Evolutionary conservation across 495 filamentous ascomycete genomes (phyloP).

Genomic region (Talaromyces borbonicus): DNA sequence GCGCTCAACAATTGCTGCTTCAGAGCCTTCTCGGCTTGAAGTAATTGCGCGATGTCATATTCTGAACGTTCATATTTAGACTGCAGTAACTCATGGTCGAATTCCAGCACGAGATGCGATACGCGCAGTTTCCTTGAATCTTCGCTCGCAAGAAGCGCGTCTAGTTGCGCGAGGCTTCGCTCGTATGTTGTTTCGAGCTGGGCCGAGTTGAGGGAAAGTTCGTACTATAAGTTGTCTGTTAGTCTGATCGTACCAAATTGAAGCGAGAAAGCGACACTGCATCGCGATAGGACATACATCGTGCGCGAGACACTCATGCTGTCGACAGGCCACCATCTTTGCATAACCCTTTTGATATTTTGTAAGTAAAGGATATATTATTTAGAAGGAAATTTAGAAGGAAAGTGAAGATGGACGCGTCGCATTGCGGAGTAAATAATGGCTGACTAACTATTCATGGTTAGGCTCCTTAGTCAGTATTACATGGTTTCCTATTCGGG

Average conservation of each 20-base stretch:
- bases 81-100: conserved; percentile 60
- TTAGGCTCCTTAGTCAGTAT: too few relatives aligned
- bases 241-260: not conserved
- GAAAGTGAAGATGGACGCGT: not conserved
- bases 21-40: conserved; percentile 42
- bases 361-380: too few relatives aligned
- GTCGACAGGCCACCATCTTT: conserved; percentile 12
- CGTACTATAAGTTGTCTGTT: conserved; percentile 21
- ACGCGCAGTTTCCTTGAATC: conserved; percentile 53
- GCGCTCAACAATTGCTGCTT: conserved; percentile 47
- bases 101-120: conserved; percentile 54
- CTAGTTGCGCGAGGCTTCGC: conserved; percentile 42
- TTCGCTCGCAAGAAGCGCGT: conserved; percentile 58
- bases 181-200: conserved; percentile 59
- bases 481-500: too few relatives aligned
- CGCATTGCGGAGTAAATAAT: not conserved
- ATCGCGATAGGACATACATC: conserved; percentile 17
- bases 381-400: too few relatives aligned
- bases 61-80: conserved; percentile 48
- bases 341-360: too few relatives aligned
- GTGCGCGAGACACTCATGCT: conserved; percentile 8
- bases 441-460: not conserved
- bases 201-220: conserved; percentile 35
- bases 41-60: conserved; percentile 37
- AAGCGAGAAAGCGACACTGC: not conserved